These are phyloP conservation scores for Neonectria sp. DNA, from an alignment of 2,329 filamentous ascomycete species.

Conservation along the genomic window DNA sequence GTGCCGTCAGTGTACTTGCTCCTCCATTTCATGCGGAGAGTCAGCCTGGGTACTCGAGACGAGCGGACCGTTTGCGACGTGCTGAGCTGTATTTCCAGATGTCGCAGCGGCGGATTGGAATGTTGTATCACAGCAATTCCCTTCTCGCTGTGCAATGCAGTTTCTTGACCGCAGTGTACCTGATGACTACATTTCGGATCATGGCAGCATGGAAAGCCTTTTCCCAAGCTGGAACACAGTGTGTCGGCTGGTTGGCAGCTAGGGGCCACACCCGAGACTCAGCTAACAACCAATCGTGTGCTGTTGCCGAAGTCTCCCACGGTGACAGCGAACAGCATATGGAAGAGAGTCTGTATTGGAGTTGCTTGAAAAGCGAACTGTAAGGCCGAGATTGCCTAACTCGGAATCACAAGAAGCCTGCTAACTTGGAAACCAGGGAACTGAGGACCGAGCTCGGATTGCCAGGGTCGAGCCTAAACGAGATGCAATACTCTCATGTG, in stretches of 20 bases:
- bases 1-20: conserved; percentile 40
- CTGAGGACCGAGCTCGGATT: conserved; percentile 41
- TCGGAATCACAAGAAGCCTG: background rate
- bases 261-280: conserved; percentile 14
- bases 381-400: conserved; percentile 12
- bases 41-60: conserved; percentile 27
- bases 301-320: background rate
- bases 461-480: conserved; percentile 38
- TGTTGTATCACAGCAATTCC: conserved; percentile 41
- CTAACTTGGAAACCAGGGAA: conserved; percentile 28
- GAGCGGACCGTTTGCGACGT: conserved; percentile 18
- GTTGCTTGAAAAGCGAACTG: conserved; percentile 46
- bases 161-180: conserved; percentile 41
- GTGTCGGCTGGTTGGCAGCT: conserved; percentile 20
- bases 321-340: conserved; percentile 31
- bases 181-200: conserved; percentile 39
- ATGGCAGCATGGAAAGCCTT: conserved; percentile 43
- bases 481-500: conserved; percentile 39
- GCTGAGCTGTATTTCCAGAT: conserved; percentile 41
- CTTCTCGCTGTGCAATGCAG: conserved; percentile 38
- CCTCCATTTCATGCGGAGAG: conserved; percentile 18
- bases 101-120: conserved; percentile 40
- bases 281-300: background rate
- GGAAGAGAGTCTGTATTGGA: conserved; percentile 47
- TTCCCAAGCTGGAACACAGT: conserved; percentile 32